phyloP scores from a whole-genome alignment of 306 rosid genomes.

The Carpinus fangiana region DNA sequence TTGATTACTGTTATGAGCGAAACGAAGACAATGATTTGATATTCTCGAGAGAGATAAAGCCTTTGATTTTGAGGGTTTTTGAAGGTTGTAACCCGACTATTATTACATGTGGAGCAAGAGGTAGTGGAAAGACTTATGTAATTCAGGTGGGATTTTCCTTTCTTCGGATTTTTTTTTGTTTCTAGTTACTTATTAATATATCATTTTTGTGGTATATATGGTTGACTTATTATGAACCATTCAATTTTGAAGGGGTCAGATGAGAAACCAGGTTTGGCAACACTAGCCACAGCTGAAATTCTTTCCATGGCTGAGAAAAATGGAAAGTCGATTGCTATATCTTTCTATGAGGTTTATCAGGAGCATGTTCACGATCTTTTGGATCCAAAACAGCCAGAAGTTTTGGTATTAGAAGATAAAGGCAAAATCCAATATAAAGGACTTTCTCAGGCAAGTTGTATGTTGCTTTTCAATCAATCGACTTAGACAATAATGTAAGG shows the following conservation, averaged over 20 bases:
- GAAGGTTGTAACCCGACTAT: conserved; percentile 74
- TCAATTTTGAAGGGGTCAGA: conserved; percentile 63
- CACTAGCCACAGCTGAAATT: conserved; percentile 59
- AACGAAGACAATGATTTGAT: conserved; percentile 58
- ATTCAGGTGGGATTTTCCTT: conserved; percentile 61
- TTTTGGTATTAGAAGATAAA: conserved; percentile 63
- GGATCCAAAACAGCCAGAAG: conserved; percentile 55
- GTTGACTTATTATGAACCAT: neutral
- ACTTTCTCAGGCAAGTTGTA: conserved; percentile 57
- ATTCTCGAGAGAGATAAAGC: conserved; percentile 63
- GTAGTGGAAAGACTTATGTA: conserved; percentile 72
- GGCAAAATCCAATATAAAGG: conserved; percentile 83
- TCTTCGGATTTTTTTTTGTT: neutral
- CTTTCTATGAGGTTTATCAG: conserved; percentile 75
- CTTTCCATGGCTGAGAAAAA: conserved; percentile 56
- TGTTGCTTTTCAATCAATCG: conserved; percentile 4
- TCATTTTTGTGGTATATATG: neutral
- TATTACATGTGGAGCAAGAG: conserved; percentile 80
- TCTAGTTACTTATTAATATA: conserved; percentile 2
- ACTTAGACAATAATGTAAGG: neutral
- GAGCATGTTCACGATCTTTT: conserved; percentile 74
- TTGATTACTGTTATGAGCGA: conserved; percentile 67
- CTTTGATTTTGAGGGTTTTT: conserved; percentile 59
- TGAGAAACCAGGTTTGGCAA: conserved; percentile 71
- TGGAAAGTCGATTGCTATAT: conserved; percentile 51